Evolutionary conservation across 805 yeast genomes (phyloP), one percentile per base, ranked within the genome.

Genomic region (Candida khao-thaluensis): DNA sequence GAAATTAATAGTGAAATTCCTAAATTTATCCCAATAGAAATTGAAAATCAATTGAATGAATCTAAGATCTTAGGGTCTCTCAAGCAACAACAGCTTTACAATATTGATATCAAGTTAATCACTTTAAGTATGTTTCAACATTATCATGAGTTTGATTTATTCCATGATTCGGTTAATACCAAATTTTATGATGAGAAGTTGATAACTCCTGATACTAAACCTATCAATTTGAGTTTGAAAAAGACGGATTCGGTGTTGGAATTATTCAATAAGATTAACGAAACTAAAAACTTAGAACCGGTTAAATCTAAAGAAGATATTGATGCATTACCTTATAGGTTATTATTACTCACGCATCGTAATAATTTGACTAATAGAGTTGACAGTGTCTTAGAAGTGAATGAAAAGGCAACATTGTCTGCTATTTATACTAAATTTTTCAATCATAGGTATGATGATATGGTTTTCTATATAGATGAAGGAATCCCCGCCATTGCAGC

Each of bases 141-240:
- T 38, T 82, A 76, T 53, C 71, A 77, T 52, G 95, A 95, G 0
- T 81, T 85, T 53, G 96, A 89, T 57, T 54, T 84, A 11, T 86
- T 82, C 9, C 81, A 87, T 3, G 85, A 85, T 67, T 73, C 76
- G 10, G 59, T 68, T 0, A 56, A 54, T 36, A 51, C 50, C 8
- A 66, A 67, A 31, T 66, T 68, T 31, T 81, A 66, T 48, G 75
- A 75, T 33, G 72, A 76, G 21, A 74, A 69, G 1, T 56, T 77
- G n/a, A 17, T 41, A 7, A 32, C 25, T 7, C 11, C 25, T 3
- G 26, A 21, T 15, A 71, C 69, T 47, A 71, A 69, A 25, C 82
- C 93, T 0, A 8, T 65, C 2, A 51, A 59, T 2, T 52, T 82
- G 28, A 77, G 74, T 54, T 68, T 82, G 2, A 66, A 76, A 49